phyloP scores from a whole-genome alignment of 345 rosid species.

The Populus ilicifolia region DNA sequence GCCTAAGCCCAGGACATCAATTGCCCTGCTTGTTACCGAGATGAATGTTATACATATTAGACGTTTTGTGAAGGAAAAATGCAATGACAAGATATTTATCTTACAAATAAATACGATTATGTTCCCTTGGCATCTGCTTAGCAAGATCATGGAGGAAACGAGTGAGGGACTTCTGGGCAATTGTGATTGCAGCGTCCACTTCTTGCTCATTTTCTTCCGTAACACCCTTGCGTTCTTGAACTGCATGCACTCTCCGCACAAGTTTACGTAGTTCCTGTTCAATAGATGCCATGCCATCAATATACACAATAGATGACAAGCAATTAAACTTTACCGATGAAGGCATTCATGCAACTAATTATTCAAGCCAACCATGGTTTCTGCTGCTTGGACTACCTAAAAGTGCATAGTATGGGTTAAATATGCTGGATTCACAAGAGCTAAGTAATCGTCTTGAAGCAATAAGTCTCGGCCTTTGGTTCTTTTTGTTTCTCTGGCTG shows the following conservation, averaged over 20 bases:
- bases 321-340: neutral
- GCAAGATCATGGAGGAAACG: conserved; percentile 41
- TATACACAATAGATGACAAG: neutral
- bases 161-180: conserved; percentile 52
- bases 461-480: neutral
- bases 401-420: neutral
- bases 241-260: conserved; percentile 57
- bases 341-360: neutral
- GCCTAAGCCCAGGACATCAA: neutral
- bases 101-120: conserved; percentile 5
- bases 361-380: neutral
- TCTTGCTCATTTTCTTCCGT: conserved; percentile 39
- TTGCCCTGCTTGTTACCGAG: neutral
- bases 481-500: no score
- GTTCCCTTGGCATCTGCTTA: conserved; percentile 20
- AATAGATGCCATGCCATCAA: neutral
- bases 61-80: neutral
- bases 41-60: neutral
- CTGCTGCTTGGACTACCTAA: neutral
- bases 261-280: conserved; percentile 70
- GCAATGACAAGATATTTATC: neutral
- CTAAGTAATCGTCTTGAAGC: neutral
- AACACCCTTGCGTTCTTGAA: conserved; percentile 32
- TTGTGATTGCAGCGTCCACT: conserved; percentile 27
- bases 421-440: neutral